Conservation (phyloP, 805 yeast species). For the Cyberlindnera americana region DNA sequence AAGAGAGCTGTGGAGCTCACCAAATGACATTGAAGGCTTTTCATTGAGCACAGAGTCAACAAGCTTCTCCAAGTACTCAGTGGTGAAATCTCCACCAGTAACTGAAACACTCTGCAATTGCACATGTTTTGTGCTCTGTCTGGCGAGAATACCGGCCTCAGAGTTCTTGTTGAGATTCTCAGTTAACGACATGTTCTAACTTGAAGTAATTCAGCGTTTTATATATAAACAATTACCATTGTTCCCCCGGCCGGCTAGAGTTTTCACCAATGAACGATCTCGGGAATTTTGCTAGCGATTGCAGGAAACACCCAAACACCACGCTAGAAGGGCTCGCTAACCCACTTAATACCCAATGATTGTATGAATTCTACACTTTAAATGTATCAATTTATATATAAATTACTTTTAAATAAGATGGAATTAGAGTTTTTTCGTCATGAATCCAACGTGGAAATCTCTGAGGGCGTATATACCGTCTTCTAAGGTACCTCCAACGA, state of each 20-base stretch:
- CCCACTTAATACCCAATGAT: too few relatives aligned
- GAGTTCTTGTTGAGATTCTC: constrained; percentile 2
- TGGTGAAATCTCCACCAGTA: constrained; percentile 34
- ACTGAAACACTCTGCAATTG: constrained; percentile 18
- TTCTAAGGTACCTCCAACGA: constrained; percentile 18
- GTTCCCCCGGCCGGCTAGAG: too few relatives aligned
- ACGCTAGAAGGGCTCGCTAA: too few relatives aligned
- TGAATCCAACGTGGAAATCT: constrained; percentile 22
- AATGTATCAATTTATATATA: too few relatives aligned
- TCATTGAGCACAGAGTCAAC: constrained; percentile 41
- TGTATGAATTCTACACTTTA: too few relatives aligned
- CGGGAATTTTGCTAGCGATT: background rate
- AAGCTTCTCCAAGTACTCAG: constrained; percentile 43
- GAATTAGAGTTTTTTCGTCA: constrained; percentile 11
- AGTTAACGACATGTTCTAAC: constrained; percentile 4
- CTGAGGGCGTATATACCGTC: constrained; percentile 20
- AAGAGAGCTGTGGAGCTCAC: constrained; percentile 36
- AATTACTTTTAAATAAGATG: too few relatives aligned
- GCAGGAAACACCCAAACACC: constrained; percentile 3
- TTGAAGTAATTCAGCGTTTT: too few relatives aligned
- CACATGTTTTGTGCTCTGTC: constrained; percentile 23
- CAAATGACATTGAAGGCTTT: constrained; percentile 31
- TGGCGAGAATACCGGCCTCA: constrained; percentile 9
- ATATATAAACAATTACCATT: too few relatives aligned
- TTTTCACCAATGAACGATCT: constrained; percentile 2